Evolutionary conservation across 177 flowering plant species (phyloP).

Genomic region (Vitis hybrid): DNA sequence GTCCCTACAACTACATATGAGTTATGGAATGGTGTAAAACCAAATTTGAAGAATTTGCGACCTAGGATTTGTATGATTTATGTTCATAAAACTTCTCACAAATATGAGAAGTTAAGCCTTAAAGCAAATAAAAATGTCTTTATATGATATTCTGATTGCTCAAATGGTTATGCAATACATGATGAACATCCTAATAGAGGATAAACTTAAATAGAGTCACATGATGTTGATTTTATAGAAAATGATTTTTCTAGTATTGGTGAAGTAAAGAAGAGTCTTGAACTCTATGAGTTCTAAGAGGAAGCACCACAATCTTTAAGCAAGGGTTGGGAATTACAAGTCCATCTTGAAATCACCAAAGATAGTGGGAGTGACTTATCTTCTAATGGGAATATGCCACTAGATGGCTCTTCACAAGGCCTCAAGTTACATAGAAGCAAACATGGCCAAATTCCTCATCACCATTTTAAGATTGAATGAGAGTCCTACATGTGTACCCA

Average conservation of each 20-base stretch:
- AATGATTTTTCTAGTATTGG: neutral
- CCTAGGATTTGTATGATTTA: neutral
- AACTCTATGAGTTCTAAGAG: no score
- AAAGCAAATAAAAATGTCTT: constrained; percentile 2
- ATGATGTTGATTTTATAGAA: constrained; percentile 4
- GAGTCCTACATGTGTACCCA: no score
- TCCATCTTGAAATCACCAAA: neutral
- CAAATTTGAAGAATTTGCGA: neutral
- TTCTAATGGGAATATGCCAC: neutral
- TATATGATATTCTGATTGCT: constrained; percentile 6
- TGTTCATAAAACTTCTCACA: neutral
- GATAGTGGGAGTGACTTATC: constrained; percentile 1
- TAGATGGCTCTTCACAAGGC: no score
- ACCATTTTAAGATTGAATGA: no score
- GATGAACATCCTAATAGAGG: neutral
- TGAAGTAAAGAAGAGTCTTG: no score
- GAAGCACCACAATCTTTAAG: no score
- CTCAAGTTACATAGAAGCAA: no score
- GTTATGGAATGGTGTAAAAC: no score
- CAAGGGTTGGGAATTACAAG: neutral
- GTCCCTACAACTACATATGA: no score
- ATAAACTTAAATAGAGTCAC: neutral
- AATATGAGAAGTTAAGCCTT: neutral
- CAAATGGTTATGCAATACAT: neutral
- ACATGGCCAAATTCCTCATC: no score